Evolutionary conservation across 345 rosid species (phyloP).

Genomic region (Dimocarpus longan): DNA sequence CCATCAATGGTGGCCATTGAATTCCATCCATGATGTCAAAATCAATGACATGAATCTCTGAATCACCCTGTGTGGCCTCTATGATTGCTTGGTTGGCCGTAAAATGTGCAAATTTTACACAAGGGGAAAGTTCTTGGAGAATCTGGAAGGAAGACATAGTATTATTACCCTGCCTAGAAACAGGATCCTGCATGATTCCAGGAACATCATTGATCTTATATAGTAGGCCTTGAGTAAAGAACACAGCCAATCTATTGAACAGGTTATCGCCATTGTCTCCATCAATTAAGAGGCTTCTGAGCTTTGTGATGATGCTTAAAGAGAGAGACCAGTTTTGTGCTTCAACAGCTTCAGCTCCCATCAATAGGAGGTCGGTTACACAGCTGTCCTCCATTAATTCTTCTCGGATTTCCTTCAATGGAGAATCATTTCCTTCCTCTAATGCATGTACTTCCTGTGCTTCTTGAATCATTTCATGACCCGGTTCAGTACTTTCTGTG

Average conservation of each 20-base stretch:
- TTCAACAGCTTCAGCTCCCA: constrained; percentile 43
- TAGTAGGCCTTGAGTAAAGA: constrained; percentile 32
- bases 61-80: constrained; percentile 21
- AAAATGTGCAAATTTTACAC: constrained; percentile 32
- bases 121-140: constrained; percentile 34
- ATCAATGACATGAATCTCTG: constrained; percentile 30
- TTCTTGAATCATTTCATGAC: background rate
- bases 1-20: constrained; percentile 40
- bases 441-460: background rate
- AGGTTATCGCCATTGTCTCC: background rate
- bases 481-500: background rate
- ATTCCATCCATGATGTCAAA: constrained; percentile 35
- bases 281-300: constrained; percentile 9
- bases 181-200: background rate
- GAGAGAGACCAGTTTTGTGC: constrained; percentile 27
- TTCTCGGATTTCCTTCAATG: constrained; percentile 3
- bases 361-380: constrained; percentile 26
- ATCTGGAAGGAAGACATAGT: constrained; percentile 26
- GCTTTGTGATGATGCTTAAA: constrained; percentile 21
- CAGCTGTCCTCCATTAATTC: constrained; percentile 22
- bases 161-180: background rate
- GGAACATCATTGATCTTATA: constrained; percentile 20
- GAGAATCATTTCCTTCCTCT: background rate
- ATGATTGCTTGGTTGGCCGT: constrained; percentile 36
- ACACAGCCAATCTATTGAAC: constrained; percentile 31